These are phyloP conservation scores for Oryza coarctata DNA, from an alignment of 176 grass and related monocot genomes.

Conservation along the genomic window DNA sequence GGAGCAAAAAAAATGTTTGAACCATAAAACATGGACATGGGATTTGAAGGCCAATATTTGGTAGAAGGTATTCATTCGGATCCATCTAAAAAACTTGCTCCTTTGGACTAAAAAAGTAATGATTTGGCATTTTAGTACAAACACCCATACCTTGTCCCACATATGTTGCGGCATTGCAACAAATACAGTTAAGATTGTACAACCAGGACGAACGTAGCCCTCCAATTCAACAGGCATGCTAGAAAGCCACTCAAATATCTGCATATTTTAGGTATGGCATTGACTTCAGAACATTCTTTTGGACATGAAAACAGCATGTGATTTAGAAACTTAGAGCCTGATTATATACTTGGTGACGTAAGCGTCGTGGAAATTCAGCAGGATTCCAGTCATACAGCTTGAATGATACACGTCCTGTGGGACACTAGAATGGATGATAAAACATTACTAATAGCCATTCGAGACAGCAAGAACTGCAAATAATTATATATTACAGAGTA, in stretches of 20 bases:
- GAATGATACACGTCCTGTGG: constrained; percentile 97
- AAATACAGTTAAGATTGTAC: constrained; percentile 93
- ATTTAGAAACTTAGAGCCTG: constrained; percentile 21
- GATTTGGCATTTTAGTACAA: constrained; percentile 4
- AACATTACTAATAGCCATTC: constrained; percentile 35
- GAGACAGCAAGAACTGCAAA: constrained; percentile 13
- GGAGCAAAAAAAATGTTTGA: constrained; percentile 13
- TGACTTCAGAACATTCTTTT: constrained; percentile 22
- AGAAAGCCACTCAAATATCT: constrained; percentile 97
- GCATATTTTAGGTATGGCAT: constrained; percentile 29
- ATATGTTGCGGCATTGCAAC: constrained; percentile 91
- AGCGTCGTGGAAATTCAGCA: constrained; percentile 92
- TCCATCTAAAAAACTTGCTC: background rate
- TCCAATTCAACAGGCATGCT: constrained; percentile 99
- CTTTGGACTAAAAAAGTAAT: background rate
- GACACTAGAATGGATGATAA: constrained; percentile 73
- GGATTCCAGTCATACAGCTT: constrained; percentile 99
- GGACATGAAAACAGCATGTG: constrained; percentile 1
- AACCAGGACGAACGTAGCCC: constrained; percentile 96
- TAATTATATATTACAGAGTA: constrained; percentile 14
- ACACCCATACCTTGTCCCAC: constrained; percentile 84
- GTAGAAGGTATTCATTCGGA: background rate
- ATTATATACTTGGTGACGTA: constrained; percentile 84
- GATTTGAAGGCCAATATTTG: background rate
- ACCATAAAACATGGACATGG: background rate